Conservation (phyloP, 345 rosid species). For the Moringa oleifera region DNA sequence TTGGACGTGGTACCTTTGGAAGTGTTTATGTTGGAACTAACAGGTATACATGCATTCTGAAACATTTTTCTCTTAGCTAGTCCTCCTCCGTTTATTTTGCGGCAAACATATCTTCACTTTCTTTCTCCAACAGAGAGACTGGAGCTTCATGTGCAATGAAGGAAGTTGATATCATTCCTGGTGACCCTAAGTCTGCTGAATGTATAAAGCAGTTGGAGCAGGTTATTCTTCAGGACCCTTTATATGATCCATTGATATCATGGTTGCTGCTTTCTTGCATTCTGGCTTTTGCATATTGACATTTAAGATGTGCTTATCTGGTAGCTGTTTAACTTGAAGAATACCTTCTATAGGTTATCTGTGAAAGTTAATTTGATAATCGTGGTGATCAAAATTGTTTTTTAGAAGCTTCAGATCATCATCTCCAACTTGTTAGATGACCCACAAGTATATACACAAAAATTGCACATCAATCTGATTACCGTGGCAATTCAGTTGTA, state of each 20-base stretch:
- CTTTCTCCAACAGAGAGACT: constrained; percentile 39
- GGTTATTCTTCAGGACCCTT: constrained; percentile 28
- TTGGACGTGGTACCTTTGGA: constrained; percentile 75
- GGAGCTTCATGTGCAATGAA: constrained; percentile 80
- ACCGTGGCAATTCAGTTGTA: background rate
- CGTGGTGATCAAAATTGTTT: too few species aligned
- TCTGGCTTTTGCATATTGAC: background rate
- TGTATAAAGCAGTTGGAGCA: constrained; percentile 65
- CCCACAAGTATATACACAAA: too few species aligned
- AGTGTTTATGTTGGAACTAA: constrained; percentile 58
- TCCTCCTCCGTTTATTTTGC: constrained; percentile 4
- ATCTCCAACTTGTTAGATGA: too few species aligned
- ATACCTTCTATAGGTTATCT: too few species aligned
- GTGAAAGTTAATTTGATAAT: too few species aligned
- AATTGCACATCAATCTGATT: background rate
- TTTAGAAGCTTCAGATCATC: too few species aligned
- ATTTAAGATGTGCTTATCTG: background rate
- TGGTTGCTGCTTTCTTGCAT: background rate
- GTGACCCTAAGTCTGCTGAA: constrained; percentile 58
- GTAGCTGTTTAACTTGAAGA: background rate
- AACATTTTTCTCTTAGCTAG: constrained; percentile 3
- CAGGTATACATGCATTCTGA: constrained; percentile 28
- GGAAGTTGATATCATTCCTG: constrained; percentile 54
- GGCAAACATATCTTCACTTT: background rate
- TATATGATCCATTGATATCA: background rate